These are phyloP conservation scores for Pseudogymnoascus sp. DNA, from an alignment of 2,329 filamentous ascomycete species.

Conservation along the genomic window DNA sequence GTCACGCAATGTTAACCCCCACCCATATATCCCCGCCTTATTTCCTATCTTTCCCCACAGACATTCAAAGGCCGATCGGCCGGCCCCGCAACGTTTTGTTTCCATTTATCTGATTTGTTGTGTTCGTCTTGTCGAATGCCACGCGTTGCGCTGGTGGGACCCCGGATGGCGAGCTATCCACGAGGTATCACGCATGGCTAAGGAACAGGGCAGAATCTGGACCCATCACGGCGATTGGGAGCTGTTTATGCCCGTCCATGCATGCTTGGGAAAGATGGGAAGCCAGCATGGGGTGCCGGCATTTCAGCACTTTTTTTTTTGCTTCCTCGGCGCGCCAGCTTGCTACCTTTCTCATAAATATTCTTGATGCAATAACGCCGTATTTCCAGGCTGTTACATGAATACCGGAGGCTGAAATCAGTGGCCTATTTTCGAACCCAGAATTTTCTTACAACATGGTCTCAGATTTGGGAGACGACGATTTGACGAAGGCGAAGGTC, in stretches of 20 bases:
- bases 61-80: background rate
- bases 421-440: background rate
- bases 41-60: background rate
- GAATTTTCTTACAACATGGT: background rate
- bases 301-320: background rate
- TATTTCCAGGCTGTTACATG: background rate
- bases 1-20: background rate
- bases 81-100: background rate
- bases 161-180: conserved; percentile 16
- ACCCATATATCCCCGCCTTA: background rate
- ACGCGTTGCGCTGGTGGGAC: background rate
- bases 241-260: conserved; percentile 2
- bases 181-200: conserved; percentile 13
- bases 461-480: conserved; percentile 10
- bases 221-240: background rate
- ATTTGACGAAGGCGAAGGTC: conserved; percentile 10
- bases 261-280: background rate
- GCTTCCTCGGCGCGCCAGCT: background rate
- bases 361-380: background rate
- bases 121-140: background rate
- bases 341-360: background rate
- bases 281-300: background rate
- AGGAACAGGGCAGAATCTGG: background rate
- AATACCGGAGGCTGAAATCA: background rate
- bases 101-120: background rate